These are phyloP conservation scores for Penicillium paradoxum DNA, from an alignment of 495 filamentous ascomycete species.

Conservation along the genomic window DNA sequence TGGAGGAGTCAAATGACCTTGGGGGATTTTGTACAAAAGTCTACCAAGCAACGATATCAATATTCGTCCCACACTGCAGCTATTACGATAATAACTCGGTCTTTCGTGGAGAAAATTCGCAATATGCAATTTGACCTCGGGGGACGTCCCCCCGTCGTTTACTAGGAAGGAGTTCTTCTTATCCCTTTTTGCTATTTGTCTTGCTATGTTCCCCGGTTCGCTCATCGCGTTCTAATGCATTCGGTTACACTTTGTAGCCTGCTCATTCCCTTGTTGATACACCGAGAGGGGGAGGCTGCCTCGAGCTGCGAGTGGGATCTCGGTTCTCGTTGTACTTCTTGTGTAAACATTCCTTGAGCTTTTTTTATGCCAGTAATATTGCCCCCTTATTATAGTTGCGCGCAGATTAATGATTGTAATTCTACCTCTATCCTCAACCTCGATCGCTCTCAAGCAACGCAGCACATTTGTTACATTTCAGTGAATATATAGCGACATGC, in stretches of 20 bases:
- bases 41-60: constrained; percentile 35
- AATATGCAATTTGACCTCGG: constrained; percentile 27
- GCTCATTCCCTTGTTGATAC: neutral
- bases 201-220: constrained; percentile 16
- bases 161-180: constrained; percentile 26
- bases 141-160: constrained; percentile 15
- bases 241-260: constrained; percentile 19
- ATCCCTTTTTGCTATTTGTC: constrained; percentile 15
- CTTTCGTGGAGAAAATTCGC: constrained; percentile 38
- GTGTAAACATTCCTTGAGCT: constrained; percentile 9
- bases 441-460: neutral
- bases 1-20: constrained; percentile 7
- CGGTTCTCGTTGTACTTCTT: constrained; percentile 6
- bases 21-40: constrained; percentile 25
- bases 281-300: neutral
- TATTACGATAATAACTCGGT: constrained; percentile 49
- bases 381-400: neutral
- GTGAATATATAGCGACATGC: too few relatives aligned
- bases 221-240: constrained; percentile 20
- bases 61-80: constrained; percentile 36
- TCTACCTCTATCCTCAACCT: neutral
- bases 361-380: constrained; percentile 6
- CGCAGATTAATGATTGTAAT: constrained; percentile 8
- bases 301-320: neutral
- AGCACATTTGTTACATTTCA: neutral